These are phyloP conservation scores for Solanum virginianum DNA, from an alignment of 257 asterid species.

Conservation along the genomic window DNA sequence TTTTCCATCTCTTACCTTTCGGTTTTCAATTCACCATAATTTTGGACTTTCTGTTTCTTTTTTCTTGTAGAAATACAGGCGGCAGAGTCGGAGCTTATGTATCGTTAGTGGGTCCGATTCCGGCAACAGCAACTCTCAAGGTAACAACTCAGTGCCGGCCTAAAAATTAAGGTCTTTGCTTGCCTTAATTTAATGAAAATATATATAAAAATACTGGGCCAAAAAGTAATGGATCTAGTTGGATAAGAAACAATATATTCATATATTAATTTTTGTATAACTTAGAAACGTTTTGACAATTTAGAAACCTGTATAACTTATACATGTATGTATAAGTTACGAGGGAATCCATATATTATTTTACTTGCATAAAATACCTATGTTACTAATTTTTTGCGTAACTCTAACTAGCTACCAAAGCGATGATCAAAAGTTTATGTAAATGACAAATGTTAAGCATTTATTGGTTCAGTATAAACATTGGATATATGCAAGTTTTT, in stretches of 20 bases:
- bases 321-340: too few species aligned
- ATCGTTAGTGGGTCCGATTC: conserved; percentile 25
- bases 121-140: conserved; percentile 9
- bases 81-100: conserved; percentile 7
- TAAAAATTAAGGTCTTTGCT: not conserved
- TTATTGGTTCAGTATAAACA: not conserved
- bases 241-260: too few species aligned
- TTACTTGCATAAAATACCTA: too few species aligned
- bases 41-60: not conserved
- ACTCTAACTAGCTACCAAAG: not conserved
- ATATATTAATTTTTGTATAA: too few species aligned
- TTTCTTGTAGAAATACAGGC: conserved; percentile 8
- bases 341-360: too few species aligned
- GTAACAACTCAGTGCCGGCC: not conserved
- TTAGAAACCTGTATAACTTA: too few species aligned
- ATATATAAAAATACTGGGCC: too few species aligned
- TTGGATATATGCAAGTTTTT: not conserved
- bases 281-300: too few species aligned
- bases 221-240: too few species aligned
- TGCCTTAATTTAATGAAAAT: not conserved
- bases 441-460: not conserved
- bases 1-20: not conserved
- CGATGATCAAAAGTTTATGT: not conserved
- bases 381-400: too few species aligned
- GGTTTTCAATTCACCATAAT: not conserved